Percentiles rank a stretch among this genome's conserved stretches.
Conservation (phyloP, 306 rosid species). For the Rubus parviflorus region DNA sequence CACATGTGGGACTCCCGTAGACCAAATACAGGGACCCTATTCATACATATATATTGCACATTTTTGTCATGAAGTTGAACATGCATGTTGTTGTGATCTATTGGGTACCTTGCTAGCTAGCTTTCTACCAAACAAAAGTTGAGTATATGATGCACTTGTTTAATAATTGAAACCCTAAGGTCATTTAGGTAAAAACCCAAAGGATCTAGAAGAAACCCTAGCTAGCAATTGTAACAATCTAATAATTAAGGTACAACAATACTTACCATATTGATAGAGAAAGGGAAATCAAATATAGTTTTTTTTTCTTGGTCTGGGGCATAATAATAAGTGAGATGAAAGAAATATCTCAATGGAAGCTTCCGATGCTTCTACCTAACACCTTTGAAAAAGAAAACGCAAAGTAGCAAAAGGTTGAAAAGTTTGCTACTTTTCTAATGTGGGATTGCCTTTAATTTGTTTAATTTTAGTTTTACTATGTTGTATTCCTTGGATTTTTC, state of each 20-base stretch:
- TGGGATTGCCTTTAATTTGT: conserved; percentile 29
- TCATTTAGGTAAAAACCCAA: conserved; percentile 18
- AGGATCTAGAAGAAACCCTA: conserved; percentile 12
- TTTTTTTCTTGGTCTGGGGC: neutral
- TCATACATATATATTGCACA: conserved; percentile 20
- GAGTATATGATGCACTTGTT: conserved; percentile 6
- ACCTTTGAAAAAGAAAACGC: conserved; percentile 41
- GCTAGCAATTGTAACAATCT: conserved; percentile 19
- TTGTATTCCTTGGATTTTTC: conserved; percentile 11
- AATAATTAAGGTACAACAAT: conserved; percentile 31
- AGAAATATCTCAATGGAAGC: conserved; percentile 41
- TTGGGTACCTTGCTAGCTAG: no score
- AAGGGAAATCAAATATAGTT: conserved; percentile 6
- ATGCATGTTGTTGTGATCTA: conserved; percentile 27
- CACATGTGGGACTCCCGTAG: conserved; percentile 18
- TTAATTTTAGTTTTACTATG: neutral
- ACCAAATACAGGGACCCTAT: neutral
- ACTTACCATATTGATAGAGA: conserved; percentile 26
- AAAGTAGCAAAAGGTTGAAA: conserved; percentile 30
- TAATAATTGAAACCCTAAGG: conserved; percentile 14
- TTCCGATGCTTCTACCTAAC: conserved; percentile 53
- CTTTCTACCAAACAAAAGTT: conserved; percentile 29
- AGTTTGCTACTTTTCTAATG: conserved; percentile 16
- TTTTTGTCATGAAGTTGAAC: conserved; percentile 32
- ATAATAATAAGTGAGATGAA: neutral